A percentile compares a stretch with the other conserved stretches of the same genome.
phyloP scores from a whole-genome alignment of 164 flowering plant species.

The Vitis rotundifolia region DNA sequence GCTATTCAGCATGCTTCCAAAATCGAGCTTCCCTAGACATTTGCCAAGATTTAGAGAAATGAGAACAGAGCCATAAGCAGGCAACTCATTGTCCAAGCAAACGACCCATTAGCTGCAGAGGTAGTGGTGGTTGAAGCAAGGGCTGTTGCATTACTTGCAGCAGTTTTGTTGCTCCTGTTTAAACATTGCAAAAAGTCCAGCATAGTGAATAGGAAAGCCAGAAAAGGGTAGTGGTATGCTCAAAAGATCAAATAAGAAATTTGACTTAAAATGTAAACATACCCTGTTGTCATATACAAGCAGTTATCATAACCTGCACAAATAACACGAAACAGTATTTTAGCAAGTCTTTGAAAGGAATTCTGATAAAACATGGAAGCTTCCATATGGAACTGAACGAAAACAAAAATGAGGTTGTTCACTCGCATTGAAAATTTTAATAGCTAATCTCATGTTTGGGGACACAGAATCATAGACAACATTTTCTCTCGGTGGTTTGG shows the following conservation, averaged over 20 bases:
- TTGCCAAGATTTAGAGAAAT: slow-evolving; percentile 1
- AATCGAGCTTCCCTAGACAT: not conserved
- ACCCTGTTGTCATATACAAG: slow-evolving; percentile 76
- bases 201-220: not conserved
- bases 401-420: no score
- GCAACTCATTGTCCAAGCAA: slow-evolving; percentile 22
- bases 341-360: not conserved
- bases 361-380: not conserved
- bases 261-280: slow-evolving; percentile 18
- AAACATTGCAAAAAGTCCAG: not conserved
- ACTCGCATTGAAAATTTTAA: no score
- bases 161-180: slow-evolving; percentile 49
- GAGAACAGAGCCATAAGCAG: slow-evolving; percentile 19
- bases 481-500: no score
- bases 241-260: not conserved
- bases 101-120: slow-evolving; percentile 7
- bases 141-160: slow-evolving; percentile 47
- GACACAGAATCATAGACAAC: no score
- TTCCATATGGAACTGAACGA: no score
- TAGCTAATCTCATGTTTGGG: no score
- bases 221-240: not conserved
- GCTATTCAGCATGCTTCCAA: not conserved
- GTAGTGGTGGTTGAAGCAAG: slow-evolving; percentile 30
- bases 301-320: slow-evolving; percentile 93
- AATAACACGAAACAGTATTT: slow-evolving; percentile 3